A percentile compares a stretch with the other conserved stretches of the same genome.
These are phyloP conservation scores for Westerdykella ornata DNA, from an alignment of 2,329 filamentous ascomycete genomes.

Conservation along the genomic window DNA sequence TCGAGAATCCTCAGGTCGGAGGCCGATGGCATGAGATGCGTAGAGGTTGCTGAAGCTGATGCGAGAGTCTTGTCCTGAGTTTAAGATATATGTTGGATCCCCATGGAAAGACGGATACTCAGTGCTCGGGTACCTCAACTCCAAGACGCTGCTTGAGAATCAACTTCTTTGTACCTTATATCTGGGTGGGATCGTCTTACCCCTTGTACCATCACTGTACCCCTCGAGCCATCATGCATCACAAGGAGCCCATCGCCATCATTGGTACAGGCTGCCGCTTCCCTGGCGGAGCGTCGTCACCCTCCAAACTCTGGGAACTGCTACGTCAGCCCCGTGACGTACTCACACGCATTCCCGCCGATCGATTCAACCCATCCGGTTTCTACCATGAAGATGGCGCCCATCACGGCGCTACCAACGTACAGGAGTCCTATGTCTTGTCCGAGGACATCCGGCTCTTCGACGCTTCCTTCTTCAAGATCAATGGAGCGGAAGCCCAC, in stretches of 20 bases:
- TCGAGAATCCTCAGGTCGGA: no score
- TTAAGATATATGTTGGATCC: no score
- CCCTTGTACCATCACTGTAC: no score
- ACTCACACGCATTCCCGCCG: conserved; percentile 14
- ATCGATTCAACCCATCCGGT: conserved; percentile 27
- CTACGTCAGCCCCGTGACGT: conserved; percentile 15
- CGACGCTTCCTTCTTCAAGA: conserved; percentile 18
- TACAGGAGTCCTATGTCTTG: conserved; percentile 9
- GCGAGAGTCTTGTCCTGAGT: no score
- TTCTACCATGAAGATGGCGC: conserved; percentile 9
- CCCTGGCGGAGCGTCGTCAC: conserved; percentile 4
- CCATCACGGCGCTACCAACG: conserved; percentile 4
- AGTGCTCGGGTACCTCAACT: no score
- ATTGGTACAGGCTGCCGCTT: conserved; percentile 25
- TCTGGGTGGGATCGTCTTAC: no score
- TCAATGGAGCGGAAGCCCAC: conserved; percentile 11
- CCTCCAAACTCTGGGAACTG: conserved; percentile 9
- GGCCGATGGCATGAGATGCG: no score
- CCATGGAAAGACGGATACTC: no score
- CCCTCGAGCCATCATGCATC: no score
- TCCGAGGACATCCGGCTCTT: conserved; percentile 10
- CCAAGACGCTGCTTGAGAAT: no score
- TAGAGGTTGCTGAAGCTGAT: no score
- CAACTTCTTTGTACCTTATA: no score
- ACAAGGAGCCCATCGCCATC: conserved; percentile 17